Conservation (phyloP, 139 green algal genomes). For the Mychonastes homosphaera region DNA sequence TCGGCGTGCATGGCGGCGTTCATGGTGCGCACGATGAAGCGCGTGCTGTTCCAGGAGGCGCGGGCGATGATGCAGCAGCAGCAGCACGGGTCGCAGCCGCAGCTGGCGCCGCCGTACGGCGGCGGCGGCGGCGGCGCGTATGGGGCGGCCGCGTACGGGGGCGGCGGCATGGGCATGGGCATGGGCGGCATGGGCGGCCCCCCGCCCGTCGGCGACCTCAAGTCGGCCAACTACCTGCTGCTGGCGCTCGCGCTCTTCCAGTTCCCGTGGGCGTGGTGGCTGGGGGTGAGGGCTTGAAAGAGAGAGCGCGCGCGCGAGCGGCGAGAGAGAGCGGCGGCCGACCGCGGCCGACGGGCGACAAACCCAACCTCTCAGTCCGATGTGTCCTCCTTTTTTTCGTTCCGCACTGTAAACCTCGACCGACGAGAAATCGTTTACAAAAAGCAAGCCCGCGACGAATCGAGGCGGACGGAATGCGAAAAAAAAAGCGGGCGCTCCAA, state of each 20-base stretch:
- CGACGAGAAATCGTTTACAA: not conserved
- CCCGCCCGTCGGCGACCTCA: slow-evolving; percentile 47
- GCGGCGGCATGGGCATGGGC: not conserved
- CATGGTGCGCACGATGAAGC: slow-evolving; percentile 88
- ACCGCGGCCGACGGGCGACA: not conserved
- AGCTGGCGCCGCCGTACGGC: not conserved
- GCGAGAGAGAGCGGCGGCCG: not conserved
- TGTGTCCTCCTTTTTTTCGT: no score
- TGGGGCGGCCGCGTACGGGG: not conserved
- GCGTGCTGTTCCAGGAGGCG: slow-evolving; percentile 73
- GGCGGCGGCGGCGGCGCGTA: not conserved
- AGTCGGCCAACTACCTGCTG: slow-evolving; percentile 75
- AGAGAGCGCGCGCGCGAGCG: not conserved
- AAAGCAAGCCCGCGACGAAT: no score
- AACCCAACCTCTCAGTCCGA: no score
- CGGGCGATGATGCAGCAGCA: slow-evolving; percentile 6
- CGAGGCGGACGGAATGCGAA: not conserved
- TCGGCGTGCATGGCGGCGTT: slow-evolving; percentile 72
- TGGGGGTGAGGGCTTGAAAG: slow-evolving; percentile 18
- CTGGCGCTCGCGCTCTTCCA: slow-evolving; percentile 67
- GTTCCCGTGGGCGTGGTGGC: slow-evolving; percentile 64
- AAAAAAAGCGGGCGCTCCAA: not conserved
- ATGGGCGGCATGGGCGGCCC: not conserved
- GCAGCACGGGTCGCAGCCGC: not conserved
- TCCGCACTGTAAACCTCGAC: not conserved